phyloP scores from a whole-genome alignment of 23 red algal genomes.

The Gracilaria caudata region DNA sequence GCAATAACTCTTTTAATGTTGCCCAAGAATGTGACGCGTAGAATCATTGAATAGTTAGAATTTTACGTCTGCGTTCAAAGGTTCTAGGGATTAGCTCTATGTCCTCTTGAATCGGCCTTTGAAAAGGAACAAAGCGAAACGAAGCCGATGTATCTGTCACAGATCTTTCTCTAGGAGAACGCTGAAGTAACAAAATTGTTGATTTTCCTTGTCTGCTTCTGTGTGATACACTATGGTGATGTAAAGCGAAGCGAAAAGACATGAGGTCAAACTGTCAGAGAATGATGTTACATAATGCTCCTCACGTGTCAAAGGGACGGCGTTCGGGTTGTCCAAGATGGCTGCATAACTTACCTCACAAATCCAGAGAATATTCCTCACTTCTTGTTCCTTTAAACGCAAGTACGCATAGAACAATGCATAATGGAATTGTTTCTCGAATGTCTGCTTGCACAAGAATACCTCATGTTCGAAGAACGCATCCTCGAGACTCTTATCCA shows the following conservation, averaged over 20 bases:
- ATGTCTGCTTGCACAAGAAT: conserved; percentile 80
- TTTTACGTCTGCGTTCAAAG: conserved; percentile 29
- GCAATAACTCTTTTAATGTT: background rate
- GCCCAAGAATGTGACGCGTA: background rate
- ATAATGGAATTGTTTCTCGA: conserved; percentile 98
- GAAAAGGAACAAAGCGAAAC: conserved; percentile 14
- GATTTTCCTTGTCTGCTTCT: conserved; percentile 88
- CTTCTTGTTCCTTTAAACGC: conserved; percentile 94
- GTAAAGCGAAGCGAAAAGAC: background rate
- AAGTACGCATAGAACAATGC: conserved; percentile 97
- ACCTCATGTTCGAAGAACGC: conserved; percentile 97
- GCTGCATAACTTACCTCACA: conserved; percentile 50
- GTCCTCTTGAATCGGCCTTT: conserved; percentile 7
- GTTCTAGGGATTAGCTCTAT: background rate
- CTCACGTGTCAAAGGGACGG: background rate
- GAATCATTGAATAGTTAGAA: conserved; percentile 31
- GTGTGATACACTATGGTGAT: conserved; percentile 82
- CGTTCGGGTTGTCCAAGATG: background rate
- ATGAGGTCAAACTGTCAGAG: background rate
- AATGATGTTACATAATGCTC: background rate
- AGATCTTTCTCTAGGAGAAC: conserved; percentile 39
- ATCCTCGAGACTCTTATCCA: conserved; percentile 91
- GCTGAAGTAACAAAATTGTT: conserved; percentile 75
- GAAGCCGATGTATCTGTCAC: background rate
- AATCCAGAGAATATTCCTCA: conserved; percentile 95